Evolutionary conservation across 2,329 filamentous ascomycete genomes (phyloP).

Genomic region (Penicillium sp.): DNA sequence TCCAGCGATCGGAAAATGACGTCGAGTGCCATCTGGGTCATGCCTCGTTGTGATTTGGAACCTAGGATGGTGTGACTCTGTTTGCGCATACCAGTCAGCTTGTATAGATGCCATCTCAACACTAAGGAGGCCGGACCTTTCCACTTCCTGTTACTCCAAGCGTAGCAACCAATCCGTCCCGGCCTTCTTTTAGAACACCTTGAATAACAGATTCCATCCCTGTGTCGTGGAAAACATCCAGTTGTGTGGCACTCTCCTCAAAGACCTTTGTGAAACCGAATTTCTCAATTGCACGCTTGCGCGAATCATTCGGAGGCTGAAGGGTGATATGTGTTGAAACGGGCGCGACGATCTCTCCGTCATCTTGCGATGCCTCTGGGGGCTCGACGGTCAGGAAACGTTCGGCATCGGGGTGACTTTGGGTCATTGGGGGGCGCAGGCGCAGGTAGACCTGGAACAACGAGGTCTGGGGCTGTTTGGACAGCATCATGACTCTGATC

Average conservation of each 20-base stretch:
- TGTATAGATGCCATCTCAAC: not conserved
- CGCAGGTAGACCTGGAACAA: constrained; percentile 93
- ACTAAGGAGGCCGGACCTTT: constrained; percentile 65
- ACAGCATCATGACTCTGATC: constrained; percentile 26
- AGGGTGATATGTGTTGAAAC: constrained; percentile 71
- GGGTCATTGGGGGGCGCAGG: constrained; percentile 65
- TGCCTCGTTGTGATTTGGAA: constrained; percentile 78
- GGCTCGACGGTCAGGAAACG: constrained; percentile 79
- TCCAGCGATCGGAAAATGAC: constrained; percentile 82
- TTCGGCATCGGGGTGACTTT: constrained; percentile 49
- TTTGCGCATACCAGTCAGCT: constrained; percentile 9
- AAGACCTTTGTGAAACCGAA: constrained; percentile 96
- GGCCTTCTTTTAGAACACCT: constrained; percentile 79
- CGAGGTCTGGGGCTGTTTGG: constrained; percentile 55
- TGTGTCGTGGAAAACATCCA: constrained; percentile 82
- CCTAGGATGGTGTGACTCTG: constrained; percentile 96
- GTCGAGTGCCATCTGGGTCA: constrained; percentile 90
- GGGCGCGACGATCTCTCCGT: constrained; percentile 23
- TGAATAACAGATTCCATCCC: constrained; percentile 75
- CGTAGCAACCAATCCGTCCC: constrained; percentile 87
- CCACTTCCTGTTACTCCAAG: constrained; percentile 93
- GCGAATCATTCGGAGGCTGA: constrained; percentile 77
- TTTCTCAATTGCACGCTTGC: constrained; percentile 85
- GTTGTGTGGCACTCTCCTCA: constrained; percentile 78
- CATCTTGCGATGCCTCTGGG: constrained; percentile 40